Percentiles rank a stretch among this genome's conserved stretches.
Conservation (phyloP, 352 stramenopile genomes). For the Lagenidium giganteum region DNA sequence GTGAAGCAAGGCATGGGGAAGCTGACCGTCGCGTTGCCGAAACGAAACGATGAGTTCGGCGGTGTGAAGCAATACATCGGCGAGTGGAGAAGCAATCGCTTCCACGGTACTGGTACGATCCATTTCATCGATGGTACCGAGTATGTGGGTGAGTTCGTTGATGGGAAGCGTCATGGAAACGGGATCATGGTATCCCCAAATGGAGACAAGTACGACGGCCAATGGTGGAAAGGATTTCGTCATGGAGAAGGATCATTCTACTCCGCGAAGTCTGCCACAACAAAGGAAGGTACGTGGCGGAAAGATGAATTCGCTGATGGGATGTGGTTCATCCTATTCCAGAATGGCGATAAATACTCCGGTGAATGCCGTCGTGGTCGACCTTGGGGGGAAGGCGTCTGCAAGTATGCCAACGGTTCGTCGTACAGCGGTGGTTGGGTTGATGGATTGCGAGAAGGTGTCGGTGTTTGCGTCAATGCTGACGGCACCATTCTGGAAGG, state of each 20-base stretch:
- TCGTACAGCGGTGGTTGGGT: conserved; percentile 79
- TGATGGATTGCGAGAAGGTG: conserved; percentile 61
- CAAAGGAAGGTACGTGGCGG: conserved; percentile 49
- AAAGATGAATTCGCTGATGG: conserved; percentile 38
- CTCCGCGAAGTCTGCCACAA: conserved; percentile 36
- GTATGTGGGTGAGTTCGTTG: conserved; percentile 72
- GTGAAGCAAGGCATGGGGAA: conserved; percentile 47
- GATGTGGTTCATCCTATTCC: conserved; percentile 48
- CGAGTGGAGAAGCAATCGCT: conserved; percentile 39
- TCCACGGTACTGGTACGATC: conserved; percentile 76
- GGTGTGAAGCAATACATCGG: conserved; percentile 40
- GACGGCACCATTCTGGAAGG: conserved; percentile 54
- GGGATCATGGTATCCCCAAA: conserved; percentile 31
- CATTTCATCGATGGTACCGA: conserved; percentile 76
- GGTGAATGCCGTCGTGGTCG: conserved; percentile 34
- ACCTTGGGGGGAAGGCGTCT: conserved; percentile 63
- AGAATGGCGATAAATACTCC: conserved; percentile 57
- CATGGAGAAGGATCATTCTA: conserved; percentile 40
- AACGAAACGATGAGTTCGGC: conserved; percentile 18
- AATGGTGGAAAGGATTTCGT: conserved; percentile 54
- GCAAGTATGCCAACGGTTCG: conserved; percentile 83
- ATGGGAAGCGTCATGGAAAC: conserved; percentile 58
- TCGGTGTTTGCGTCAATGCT: conserved; percentile 43
- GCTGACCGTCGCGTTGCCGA: conserved; percentile 16
- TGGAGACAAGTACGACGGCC: conserved; percentile 41